Conservation (phyloP, 257 asterid genomes). For the Capsicum baccatum region DNA sequence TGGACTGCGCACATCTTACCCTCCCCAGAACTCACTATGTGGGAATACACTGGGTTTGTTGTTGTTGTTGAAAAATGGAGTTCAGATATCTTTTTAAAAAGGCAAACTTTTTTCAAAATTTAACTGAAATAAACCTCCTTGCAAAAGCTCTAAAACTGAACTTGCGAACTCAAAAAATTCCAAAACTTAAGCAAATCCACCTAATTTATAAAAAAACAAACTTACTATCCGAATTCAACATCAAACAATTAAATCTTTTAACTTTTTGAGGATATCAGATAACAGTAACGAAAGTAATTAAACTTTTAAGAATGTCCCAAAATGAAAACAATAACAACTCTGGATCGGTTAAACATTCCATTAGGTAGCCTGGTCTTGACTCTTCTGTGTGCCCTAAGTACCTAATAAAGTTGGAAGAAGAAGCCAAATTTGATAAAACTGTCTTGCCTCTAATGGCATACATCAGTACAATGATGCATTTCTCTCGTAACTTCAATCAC, state of each 20-base stretch:
- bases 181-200: not conserved
- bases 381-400: not conserved
- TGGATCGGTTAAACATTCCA: no score
- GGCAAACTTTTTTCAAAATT: not conserved
- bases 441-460: no score
- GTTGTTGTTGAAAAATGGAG: not conserved
- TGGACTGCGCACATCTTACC: no score
- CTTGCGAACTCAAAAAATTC: not conserved
- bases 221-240: not conserved
- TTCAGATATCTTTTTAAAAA: not conserved
- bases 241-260: not conserved
- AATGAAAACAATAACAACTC: not conserved
- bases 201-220: not conserved
- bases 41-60: no score
- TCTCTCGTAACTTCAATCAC: no score
- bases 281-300: not conserved
- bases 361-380: no score
- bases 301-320: not conserved
- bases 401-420: not conserved
- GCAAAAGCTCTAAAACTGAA: not conserved
- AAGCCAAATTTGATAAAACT: not conserved
- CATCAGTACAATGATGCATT: no score
- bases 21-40: no score
- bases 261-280: not conserved
- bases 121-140: slow-evolving; percentile 6